Evolutionary conservation across 2,329 filamentous ascomycete species (phyloP).

Genomic region (Xylariomycetidae sp.): DNA sequence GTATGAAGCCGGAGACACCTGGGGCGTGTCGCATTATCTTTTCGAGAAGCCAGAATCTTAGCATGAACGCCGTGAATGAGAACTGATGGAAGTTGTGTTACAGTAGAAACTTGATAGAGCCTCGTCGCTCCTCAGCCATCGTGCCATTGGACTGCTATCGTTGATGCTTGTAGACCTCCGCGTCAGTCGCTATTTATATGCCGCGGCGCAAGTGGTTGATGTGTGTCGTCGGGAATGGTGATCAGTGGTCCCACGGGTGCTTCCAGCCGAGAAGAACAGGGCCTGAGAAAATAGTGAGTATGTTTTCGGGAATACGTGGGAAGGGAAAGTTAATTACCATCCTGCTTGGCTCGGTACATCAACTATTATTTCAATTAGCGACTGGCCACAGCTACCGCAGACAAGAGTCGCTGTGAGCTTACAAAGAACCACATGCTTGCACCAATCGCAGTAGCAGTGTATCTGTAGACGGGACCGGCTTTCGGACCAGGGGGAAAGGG

Average conservation of each 20-base stretch:
- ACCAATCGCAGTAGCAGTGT: constrained; percentile 78
- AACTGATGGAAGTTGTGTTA: background rate
- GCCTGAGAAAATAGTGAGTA: constrained; percentile 34
- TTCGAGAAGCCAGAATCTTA: constrained; percentile 48
- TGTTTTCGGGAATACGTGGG: constrained; percentile 8
- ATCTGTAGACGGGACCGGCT: constrained; percentile 74
- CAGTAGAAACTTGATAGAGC: too few species aligned
- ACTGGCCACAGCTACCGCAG: too few species aligned
- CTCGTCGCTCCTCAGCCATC: too few species aligned
- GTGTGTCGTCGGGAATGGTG: constrained; percentile 1
- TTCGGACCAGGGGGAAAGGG: too few species aligned
- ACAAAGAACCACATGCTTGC: constrained; percentile 99
- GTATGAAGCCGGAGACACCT: constrained; percentile 58
- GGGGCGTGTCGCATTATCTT: constrained; percentile 62
- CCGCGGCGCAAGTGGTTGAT: background rate
- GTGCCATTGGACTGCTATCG: too few species aligned
- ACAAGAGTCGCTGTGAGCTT: constrained; percentile 32
- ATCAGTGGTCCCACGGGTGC: constrained; percentile 93
- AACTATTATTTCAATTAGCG: too few species aligned
- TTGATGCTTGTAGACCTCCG: too few species aligned
- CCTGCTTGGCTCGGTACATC: constrained; percentile 95
- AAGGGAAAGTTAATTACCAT: constrained; percentile 65
- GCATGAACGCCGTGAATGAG: constrained; percentile 8
- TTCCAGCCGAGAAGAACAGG: constrained; percentile 85
- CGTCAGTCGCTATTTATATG: background rate